Percentiles rank a stretch among this genome's conserved stretches.
These are phyloP conservation scores for Avicennia marina DNA, from an alignment of 257 asterid genomes.

Conservation along the genomic window DNA sequence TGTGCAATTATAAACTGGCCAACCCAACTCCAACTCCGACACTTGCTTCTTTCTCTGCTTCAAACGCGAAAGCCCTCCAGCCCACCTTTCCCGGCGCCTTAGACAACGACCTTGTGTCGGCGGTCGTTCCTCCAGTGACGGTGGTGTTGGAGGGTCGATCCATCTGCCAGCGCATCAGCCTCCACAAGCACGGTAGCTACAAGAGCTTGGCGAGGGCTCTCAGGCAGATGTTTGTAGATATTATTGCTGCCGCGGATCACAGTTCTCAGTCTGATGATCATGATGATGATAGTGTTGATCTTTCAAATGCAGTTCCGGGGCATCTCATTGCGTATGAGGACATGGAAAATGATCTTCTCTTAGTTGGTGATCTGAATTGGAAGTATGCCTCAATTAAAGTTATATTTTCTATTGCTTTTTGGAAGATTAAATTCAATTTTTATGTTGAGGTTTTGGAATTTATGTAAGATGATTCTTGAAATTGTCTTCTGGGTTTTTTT, in stretches of 20 bases:
- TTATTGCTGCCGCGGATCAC: background rate
- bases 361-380: conserved; percentile 83
- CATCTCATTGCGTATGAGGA: conserved; percentile 76
- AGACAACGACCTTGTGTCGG: conserved; percentile 45
- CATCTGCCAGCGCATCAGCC: conserved; percentile 79
- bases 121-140: conserved; percentile 61
- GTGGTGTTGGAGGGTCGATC: conserved; percentile 83
- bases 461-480: background rate
- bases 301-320: conserved; percentile 72
- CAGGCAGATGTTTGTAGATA: conserved; percentile 57
- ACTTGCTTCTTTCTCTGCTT: background rate
- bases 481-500: background rate
- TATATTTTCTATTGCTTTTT: too few species aligned
- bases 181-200: conserved; percentile 55
- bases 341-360: conserved; percentile 81
- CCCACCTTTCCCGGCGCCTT: conserved; percentile 28
- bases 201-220: conserved; percentile 59
- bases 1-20: conserved; percentile 5
- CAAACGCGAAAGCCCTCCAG: conserved; percentile 23
- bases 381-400: conserved; percentile 58
- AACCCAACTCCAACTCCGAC: conserved; percentile 7
- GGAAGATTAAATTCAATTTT: too few species aligned
- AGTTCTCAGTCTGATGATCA: background rate
- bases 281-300: conserved; percentile 29
- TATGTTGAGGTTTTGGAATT: too few species aligned